Evolutionary conservation across 352 stramenopile species (phyloP), one percentile per base, ranked within the genome.

Genomic region (Blastocystis sp.): DNA sequence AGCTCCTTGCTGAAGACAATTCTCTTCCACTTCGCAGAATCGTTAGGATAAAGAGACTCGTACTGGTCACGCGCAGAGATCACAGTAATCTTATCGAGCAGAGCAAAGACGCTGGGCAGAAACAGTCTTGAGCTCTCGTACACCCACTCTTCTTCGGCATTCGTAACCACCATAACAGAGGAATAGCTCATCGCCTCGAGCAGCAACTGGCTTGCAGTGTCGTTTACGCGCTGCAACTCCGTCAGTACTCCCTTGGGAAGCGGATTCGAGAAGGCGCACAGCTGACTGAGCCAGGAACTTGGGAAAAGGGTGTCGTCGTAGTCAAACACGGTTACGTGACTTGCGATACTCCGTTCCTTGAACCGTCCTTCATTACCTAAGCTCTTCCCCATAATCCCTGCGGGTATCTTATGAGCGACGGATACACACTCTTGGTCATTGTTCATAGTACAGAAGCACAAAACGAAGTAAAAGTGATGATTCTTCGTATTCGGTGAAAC

Each of bases 51-150:
- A 91, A 95, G 37, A n/a, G 94, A 94, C 89, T 96, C 94, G 91
- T 96, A 97, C 26, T 93, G 95, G 50, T 94, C 95, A 16, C 94
- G 93, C n/a, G 94, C 94, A n/a, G 94, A 96, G 29, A 96, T 91
- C 39, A 97, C 93, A 88, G 95, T 95, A 55, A 97, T 94, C 61
- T 94, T 91, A 31, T 93, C 93, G 35, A 97, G 91, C 33, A 95
- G 93, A n/a, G 92, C 91, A 69, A 95, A 90, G 21, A 96, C 93
- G 1, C 92, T 92, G 19, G 94, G 94, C 92, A 97, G 94, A 90
- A 96, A 97, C 16, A 95, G 91, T 79, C 93, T 94, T 19, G 94
- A 93, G 33, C 93, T 96, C 13, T 96, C 91, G 80, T 96, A 93
- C 9, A 97, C 94, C 94, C 94, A 97, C n/a, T 94, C 94, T 6